Base-by-base conservation (phyloP, 2,329 filamentous ascomycete species). In the Thelonectria rubi region DNA sequence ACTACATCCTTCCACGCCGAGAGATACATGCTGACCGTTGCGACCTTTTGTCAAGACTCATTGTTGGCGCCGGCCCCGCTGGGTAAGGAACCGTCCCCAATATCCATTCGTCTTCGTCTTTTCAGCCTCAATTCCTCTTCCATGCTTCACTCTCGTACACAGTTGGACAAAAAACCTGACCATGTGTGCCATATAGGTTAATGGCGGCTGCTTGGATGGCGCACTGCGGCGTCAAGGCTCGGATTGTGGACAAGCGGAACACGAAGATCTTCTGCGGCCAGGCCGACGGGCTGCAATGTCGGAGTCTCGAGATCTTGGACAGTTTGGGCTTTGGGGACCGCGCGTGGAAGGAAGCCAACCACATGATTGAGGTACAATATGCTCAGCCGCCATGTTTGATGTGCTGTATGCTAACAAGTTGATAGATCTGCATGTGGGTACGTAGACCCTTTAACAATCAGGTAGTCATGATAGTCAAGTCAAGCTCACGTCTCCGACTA, bases 311-410 rank as follows among this genome's bases (percentile, higher is more conserved):
- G 74, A 90, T 92, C n/a, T 86, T 92, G 57, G 88, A 93, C 67
- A 87, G 85, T 51, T 90, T 93, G 66, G 89, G 86, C 1, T 85
- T 93, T 60, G 87, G 80, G 2, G 84, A 91, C 64, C 78, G 84
- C 5, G 84, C 83, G 1, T 87, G 86, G 84, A 87, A 87, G 49
- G 89, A 91, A 67, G 82, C 85, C 12, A 90, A 90, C 70, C 87
- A 88, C 70, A 85, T 91, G 78, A 79, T 90, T n/a, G 89, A 86
- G 88, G 68, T 71, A 30, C 26, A 24, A 24, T 7, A 7, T 24
- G 21, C 21, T 30, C 10, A 7, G 21, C 21, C 10, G 26, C 7
- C 26, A 30, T 30, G 26, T 8, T 30, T 6, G 26, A 24, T 24
- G 7, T 24, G 3, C 21, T 7, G 26, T 30, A 30, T 30, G 7